These are phyloP conservation scores for Termitomyces sp. DNA, from an alignment of 768 basidiomycete species.

Conservation along the genomic window DNA sequence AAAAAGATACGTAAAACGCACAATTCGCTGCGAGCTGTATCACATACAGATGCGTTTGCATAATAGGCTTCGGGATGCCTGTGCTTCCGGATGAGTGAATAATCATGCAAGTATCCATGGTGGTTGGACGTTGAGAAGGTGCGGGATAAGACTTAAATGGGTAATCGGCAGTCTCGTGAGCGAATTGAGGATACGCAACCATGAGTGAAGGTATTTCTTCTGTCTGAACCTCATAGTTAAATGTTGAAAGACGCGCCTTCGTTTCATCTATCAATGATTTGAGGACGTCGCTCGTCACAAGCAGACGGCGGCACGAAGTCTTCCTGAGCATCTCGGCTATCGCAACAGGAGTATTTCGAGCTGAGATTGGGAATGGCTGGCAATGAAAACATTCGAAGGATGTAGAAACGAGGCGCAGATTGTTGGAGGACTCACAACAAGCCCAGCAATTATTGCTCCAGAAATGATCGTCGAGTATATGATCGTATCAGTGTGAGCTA, in stretches of 20 bases:
- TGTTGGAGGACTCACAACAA: background rate
- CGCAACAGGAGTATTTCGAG: background rate
- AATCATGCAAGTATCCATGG: slow-evolving; percentile 16
- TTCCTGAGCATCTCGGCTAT: background rate
- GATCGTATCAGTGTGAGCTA: slow-evolving; percentile 20
- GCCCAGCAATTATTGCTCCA: background rate
- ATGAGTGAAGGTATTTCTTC: background rate
- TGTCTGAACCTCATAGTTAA: background rate
- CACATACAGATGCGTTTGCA: slow-evolving; percentile 15
- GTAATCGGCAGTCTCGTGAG: slow-evolving; percentile 1
- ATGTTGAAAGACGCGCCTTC: background rate
- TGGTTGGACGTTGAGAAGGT: background rate
- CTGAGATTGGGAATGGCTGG: background rate
- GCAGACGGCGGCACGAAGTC: background rate
- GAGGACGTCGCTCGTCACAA: background rate
- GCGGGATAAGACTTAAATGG: slow-evolving; percentile 4
- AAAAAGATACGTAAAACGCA: slow-evolving; percentile 5
- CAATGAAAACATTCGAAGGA: background rate
- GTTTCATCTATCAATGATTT: background rate
- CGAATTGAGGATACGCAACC: background rate
- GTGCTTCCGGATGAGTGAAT: slow-evolving; percentile 36
- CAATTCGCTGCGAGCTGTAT: slow-evolving; percentile 18
- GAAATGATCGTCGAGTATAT: slow-evolving; percentile 16
- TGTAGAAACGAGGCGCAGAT: background rate
- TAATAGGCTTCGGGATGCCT: slow-evolving; percentile 29